Evolutionary conservation across 768 basidiomycete genomes (phyloP).

Genomic region (Leccinum variicolor): DNA sequence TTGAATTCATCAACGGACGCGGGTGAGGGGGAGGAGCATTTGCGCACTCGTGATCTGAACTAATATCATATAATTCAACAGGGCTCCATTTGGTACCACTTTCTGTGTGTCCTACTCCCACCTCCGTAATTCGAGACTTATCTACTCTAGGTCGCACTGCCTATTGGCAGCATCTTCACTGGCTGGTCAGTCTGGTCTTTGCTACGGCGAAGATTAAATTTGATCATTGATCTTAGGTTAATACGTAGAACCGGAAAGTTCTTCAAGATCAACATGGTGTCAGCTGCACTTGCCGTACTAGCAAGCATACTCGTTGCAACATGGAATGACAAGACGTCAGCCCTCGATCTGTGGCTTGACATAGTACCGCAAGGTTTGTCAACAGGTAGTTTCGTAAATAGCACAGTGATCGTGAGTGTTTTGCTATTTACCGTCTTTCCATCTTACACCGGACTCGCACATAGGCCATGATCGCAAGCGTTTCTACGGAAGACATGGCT

Average conservation of each 20-base stretch:
- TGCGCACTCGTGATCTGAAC: too few relatives aligned
- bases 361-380: conserved; percentile 80
- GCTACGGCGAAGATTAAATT: neutral
- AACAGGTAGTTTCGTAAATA: conserved; percentile 79
- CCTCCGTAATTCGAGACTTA: conserved; percentile 10
- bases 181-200: conserved; percentile 59
- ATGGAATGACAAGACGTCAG: conserved; percentile 64
- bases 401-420: conserved; percentile 70
- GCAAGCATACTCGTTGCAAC: conserved; percentile 57
- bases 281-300: conserved; percentile 55
- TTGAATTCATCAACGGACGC: too few relatives aligned
- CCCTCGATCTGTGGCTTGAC: conserved; percentile 71
- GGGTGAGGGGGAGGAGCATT: too few relatives aligned
- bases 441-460: conserved; percentile 3
- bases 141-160: conserved; percentile 62
- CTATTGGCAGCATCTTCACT: conserved; percentile 80
- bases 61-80: too few relatives aligned
- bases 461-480: conserved; percentile 84
- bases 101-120: conserved; percentile 50
- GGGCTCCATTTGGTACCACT: conserved; percentile 25
- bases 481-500: conserved; percentile 76
- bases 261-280: conserved; percentile 11
- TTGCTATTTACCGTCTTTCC: neutral
- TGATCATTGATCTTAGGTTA: too few relatives aligned
- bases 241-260: too few relatives aligned